Conservation (phyloP, 257 asterid genomes). For the Capsicum pubescens region DNA sequence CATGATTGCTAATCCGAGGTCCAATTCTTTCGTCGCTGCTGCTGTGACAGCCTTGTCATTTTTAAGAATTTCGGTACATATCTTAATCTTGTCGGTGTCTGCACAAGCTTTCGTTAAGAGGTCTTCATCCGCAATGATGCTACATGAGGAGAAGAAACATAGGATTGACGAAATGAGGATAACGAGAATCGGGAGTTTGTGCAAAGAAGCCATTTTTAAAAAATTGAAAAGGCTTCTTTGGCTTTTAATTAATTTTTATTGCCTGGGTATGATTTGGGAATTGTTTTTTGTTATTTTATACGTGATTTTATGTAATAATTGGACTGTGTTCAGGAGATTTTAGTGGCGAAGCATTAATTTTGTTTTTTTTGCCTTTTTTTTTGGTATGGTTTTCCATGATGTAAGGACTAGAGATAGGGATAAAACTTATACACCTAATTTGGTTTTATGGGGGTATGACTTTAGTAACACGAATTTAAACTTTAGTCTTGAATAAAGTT, state of each 20-base stretch:
- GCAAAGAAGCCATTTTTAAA: constrained; percentile 19
- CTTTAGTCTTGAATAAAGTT: neutral
- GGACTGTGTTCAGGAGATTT: neutral
- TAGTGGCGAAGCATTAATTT: neutral
- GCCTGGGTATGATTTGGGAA: neutral
- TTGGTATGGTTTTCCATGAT: neutral
- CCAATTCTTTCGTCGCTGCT: neutral
- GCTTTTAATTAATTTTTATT: neutral
- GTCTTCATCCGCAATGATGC: neutral
- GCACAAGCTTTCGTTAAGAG: neutral
- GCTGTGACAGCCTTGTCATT: neutral
- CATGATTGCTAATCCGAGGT: neutral
- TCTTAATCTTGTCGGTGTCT: neutral
- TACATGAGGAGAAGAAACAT: neutral
- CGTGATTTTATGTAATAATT: neutral
- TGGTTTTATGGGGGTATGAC: too few species aligned
- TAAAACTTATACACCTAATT: neutral
- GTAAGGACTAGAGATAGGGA: neutral
- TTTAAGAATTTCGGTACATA: neutral
- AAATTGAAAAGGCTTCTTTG: constrained; percentile 17
- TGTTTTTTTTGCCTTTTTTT: neutral
- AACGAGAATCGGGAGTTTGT: neutral
- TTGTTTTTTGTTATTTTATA: constrained; percentile 4
- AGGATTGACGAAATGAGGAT: neutral
- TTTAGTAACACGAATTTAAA: too few species aligned